A percentile compares a stretch with the other conserved stretches of the same genome.
Conservation (phyloP, 1,284 basidiomycete species). For the Exobasidium rhododendri region DNA sequence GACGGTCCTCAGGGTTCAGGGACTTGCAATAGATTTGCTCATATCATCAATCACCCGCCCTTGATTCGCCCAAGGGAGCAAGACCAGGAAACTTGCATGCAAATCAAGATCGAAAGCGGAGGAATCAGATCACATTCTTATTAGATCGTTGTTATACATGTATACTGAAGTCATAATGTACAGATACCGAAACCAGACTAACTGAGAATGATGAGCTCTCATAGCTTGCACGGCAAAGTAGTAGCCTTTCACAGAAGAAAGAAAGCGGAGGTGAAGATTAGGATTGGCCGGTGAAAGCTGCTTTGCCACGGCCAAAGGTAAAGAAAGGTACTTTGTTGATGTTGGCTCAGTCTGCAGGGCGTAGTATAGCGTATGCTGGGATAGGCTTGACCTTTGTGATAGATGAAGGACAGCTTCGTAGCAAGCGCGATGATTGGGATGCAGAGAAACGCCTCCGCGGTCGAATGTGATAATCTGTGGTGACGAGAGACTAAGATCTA, state of each 20-base stretch:
- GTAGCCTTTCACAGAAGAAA: conserved; percentile 30
- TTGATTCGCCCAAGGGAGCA: not conserved
- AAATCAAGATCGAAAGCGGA: not conserved
- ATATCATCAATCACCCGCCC: not conserved
- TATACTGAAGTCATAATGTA: conserved; percentile 41
- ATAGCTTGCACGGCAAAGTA: conserved; percentile 32
- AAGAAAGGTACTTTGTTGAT: conserved; percentile 17
- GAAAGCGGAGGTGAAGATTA: conserved; percentile 6
- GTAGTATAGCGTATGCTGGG: conserved; percentile 7
- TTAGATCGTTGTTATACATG: conserved; percentile 27
- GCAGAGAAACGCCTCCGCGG: conserved; percentile 70
- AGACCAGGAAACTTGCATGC: not conserved
- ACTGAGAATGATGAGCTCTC: conserved; percentile 42
- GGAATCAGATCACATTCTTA: not conserved
- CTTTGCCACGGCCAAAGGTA: not conserved
- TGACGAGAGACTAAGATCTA: too few relatives aligned
- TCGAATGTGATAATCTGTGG: conserved; percentile 97
- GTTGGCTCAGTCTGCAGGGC: conserved; percentile 10
- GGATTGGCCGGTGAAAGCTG: conserved; percentile 1
- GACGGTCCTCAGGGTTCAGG: not conserved
- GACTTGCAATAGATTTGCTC: not conserved
- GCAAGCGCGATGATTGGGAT: conserved; percentile 83
- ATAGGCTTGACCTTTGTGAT: not conserved
- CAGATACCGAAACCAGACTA: conserved; percentile 51
- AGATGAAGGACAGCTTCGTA: conserved; percentile 56